Conservation (phyloP, 805 yeast species). For the Candida montana region DNA sequence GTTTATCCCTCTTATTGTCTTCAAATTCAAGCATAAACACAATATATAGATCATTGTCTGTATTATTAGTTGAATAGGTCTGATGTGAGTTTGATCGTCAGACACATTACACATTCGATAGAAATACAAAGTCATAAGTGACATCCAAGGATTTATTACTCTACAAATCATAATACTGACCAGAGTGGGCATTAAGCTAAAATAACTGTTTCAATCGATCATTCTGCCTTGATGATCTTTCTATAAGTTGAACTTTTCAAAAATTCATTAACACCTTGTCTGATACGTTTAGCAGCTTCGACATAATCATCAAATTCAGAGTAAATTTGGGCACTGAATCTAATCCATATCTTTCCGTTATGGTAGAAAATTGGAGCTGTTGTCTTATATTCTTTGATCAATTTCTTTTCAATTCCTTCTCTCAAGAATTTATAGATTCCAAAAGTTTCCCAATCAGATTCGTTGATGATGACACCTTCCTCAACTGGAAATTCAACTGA, state of each 20-base stretch:
- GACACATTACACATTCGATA: no score
- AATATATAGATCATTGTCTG: no score
- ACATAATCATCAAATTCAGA: constrained; percentile 51
- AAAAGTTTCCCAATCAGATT: constrained; percentile 16
- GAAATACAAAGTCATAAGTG: no score
- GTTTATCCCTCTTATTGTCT: no score
- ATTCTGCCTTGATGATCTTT: background rate
- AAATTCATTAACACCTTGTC: constrained; percentile 26
- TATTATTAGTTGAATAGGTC: no score
- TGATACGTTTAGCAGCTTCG: constrained; percentile 38
- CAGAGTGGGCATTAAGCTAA: no score
- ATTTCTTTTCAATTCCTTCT: constrained; percentile 17
- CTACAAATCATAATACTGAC: no score
- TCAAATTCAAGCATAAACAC: no score
- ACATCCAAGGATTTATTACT: no score
- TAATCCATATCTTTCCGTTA: constrained; percentile 34
- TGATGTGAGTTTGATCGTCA: no score
- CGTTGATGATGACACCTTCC: constrained; percentile 14
- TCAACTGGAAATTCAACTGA: constrained; percentile 35
- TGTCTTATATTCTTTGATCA: constrained; percentile 33
- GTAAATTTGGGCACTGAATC: constrained; percentile 60
- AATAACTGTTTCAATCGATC: no score
- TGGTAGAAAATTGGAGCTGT: constrained; percentile 43
- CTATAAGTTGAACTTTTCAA: constrained; percentile 3
- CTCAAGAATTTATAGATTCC: constrained; percentile 14